Base-by-base conservation (phyloP, 371 early-diverging fungal genomes). In the Circinella umbellata region DNA sequence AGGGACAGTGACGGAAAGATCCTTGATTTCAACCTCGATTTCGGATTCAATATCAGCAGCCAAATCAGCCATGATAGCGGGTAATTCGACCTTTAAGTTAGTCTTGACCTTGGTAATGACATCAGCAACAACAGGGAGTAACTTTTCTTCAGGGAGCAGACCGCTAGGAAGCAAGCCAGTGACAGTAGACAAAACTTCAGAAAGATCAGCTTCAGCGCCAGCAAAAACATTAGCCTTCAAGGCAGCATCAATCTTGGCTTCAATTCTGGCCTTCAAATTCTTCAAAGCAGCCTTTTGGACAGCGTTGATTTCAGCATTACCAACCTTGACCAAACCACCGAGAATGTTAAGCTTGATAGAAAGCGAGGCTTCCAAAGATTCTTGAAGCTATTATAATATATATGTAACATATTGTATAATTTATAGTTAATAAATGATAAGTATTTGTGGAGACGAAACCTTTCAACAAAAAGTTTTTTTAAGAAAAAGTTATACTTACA, bases 51-150 rank as follows among this genome's bases (percentile, higher is more conserved):
- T 49, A 7, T 68, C 69, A 35, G 53, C 54, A 11, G 47, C 37
- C 53, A 78, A 71, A 10, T 59, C 36, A 18, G 59, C 72, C 48
- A 68, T 60, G 35, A 78, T 69, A 35, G 69, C 66, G 66, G 76
- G 76, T 13, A 79, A 67, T 51, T 74, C 63, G 14, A 66, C 70
- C 54, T 69, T 65, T 27, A 80, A 60, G 7, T 62, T 38, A 63
- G 73, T 66, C 60, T 70, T 68, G 48, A 72, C 57, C 47, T 75
- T 66, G 60, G 69, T 68, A 55, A 76, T 74, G 27, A 79, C 49
- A 17, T 75, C 64, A 18, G 66, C 34, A 47, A 79, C 49, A n/a
- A 70, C 71, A 9, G 64, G 53, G 11, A 73, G 37, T 49, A 79
- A 73, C 59, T 76, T 55, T 8, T 67, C 62, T 47, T 76, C 68